Percentiles rank a stretch among this genome's conserved stretches.
These are phyloP conservation scores for Pseudoscleropodium purum DNA, from an alignment of 225 moss, liverwort and hornwort genomes.

Conservation along the genomic window DNA sequence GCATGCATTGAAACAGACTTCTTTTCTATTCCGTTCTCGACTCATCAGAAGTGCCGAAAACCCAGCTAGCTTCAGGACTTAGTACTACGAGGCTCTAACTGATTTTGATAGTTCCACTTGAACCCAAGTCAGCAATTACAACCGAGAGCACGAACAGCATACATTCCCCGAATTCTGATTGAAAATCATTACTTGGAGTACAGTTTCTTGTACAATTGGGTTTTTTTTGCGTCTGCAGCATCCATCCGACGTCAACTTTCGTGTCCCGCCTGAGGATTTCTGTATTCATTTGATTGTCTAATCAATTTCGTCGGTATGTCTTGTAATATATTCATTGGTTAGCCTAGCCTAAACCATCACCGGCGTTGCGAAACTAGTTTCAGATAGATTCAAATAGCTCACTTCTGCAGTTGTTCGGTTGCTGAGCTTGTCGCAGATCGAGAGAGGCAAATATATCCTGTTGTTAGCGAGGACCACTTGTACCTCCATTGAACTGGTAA, in stretches of 20 bases:
- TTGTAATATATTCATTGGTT: not conserved
- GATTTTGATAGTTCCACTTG: not conserved
- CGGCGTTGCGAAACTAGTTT: not conserved
- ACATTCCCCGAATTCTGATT: not conserved
- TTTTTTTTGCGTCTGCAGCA: not conserved
- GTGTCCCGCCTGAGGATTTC: not conserved
- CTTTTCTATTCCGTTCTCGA: not conserved
- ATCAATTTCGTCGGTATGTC: not conserved
- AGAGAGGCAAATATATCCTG: not conserved
- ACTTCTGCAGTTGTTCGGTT: not conserved
- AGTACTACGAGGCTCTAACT: not conserved
- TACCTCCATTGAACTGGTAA: not conserved
- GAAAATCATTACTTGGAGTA: not conserved
- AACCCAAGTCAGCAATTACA: not conserved
- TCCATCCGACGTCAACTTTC: not conserved
- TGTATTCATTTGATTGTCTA: not conserved
- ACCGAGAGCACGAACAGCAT: not conserved
- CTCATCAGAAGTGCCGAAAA: not conserved
- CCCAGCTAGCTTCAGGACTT: not conserved
- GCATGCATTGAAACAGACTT: not conserved
- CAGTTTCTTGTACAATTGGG: not conserved
- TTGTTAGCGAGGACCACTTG: not conserved
- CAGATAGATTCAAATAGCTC: not conserved
- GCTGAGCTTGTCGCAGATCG: not conserved
- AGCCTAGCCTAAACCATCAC: not conserved